These are phyloP conservation scores for Hypoxylon crocopeplum DNA, from an alignment of 495 filamentous ascomycete species.

Conservation along the genomic window DNA sequence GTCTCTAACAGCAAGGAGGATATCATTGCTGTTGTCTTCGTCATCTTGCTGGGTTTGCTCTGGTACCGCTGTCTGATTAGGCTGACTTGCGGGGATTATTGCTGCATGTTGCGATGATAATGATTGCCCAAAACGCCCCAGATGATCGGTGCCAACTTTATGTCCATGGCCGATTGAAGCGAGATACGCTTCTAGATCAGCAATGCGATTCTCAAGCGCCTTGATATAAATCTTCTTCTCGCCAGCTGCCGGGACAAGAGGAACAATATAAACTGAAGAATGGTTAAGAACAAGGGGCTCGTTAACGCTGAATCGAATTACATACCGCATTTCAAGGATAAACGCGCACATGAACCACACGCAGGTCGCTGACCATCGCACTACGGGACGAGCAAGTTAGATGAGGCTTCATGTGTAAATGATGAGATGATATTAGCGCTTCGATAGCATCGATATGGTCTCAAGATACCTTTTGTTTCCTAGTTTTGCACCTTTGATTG, in stretches of 20 bases:
- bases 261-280: slow-evolving; percentile 37
- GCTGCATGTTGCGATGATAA: slow-evolving; percentile 14
- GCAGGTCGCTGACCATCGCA: slow-evolving; percentile 41
- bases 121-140: slow-evolving; percentile 15
- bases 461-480: slow-evolving; percentile 41
- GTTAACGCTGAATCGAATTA: neutral
- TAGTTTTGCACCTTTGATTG: slow-evolving; percentile 37
- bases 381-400: slow-evolving; percentile 26
- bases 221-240: slow-evolving; percentile 46
- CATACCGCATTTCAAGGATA: slow-evolving; percentile 41
- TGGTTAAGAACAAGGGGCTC: slow-evolving; percentile 1
- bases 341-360: slow-evolving; percentile 37
- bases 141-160: slow-evolving; percentile 27
- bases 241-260: slow-evolving; percentile 36
- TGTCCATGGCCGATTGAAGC: slow-evolving; percentile 25
- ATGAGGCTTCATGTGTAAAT: neutral
- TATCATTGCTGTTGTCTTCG: slow-evolving; percentile 36
- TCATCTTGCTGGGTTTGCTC: slow-evolving; percentile 14
- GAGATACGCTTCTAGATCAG: slow-evolving; percentile 40
- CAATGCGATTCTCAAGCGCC: slow-evolving; percentile 42
- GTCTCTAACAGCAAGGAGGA: slow-evolving; percentile 36
- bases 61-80: neutral
- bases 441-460: neutral
- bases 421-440: neutral
- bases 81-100: slow-evolving; percentile 1